These are phyloP conservation scores for Inga leiocalycina DNA, from an alignment of 306 rosid species.

Conservation along the genomic window DNA sequence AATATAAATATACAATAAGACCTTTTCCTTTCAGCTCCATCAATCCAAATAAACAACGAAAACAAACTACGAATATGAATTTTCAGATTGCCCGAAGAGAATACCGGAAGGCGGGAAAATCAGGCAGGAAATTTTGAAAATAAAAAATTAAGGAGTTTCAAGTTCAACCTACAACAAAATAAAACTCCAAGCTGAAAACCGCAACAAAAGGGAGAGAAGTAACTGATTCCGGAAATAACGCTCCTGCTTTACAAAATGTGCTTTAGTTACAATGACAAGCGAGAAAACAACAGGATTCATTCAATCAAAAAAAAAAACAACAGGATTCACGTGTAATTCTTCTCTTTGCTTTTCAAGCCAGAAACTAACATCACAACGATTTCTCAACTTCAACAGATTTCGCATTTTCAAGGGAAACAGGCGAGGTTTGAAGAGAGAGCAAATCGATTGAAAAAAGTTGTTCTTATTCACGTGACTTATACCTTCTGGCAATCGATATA, in stretches of 20 bases:
- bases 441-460: not conserved
- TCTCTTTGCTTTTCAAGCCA: constrained; percentile 4
- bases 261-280: not conserved
- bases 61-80: not conserved
- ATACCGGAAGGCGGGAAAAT: constrained; percentile 1
- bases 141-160: not conserved
- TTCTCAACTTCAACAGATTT: not conserved
- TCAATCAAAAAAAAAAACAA: no score
- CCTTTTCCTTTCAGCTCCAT: not conserved
- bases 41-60: not conserved
- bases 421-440: not conserved
- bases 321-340: not conserved
- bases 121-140: not conserved
- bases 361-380: not conserved
- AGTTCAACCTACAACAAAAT: not conserved
- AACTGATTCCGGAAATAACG: constrained; percentile 4
- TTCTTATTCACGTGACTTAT: not conserved
- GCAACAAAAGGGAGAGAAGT: not conserved
- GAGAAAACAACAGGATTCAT: not conserved
- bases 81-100: not conserved
- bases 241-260: not conserved
- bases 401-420: constrained; percentile 31
- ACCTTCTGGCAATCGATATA: constrained; percentile 85
- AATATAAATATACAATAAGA: not conserved
- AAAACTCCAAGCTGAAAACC: not conserved